Evolutionary conservation across 495 filamentous ascomycete species (phyloP), one percentile per base, ranked within the genome.

Genomic region (Aspergillus sclerotiicarbonarius): DNA sequence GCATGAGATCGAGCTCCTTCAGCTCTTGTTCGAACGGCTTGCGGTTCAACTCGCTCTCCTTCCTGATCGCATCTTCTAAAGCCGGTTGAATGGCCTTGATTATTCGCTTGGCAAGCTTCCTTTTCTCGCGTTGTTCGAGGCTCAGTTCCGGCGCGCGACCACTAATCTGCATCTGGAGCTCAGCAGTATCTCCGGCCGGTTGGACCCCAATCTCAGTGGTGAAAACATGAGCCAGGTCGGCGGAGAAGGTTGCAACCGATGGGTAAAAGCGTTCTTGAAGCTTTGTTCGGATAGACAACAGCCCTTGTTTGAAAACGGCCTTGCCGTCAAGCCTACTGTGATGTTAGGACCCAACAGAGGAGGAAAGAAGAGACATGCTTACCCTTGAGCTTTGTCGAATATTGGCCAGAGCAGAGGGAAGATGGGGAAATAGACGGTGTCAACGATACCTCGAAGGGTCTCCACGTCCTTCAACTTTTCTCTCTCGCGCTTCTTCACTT

Each of bases 391-490:
- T 70, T 87, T 91, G 49, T 96, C 88, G 52, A 96, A 75, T 21
- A 96, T 84, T 2, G 89, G 88, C 71, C 82, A 84, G 7, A 99
- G 80, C 37, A 96, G 75, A 57, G 85, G 85, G 63, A 86, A 80
- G 13, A 94, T 84, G 7, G 94, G 95, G 62, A 97, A 96, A 69
- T 96, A 98, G 57, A 96, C 85, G 21, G 77, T 87, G 67, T 97
- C 90, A 13, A 97, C 81, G 61, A 93, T 83, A 50, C 82, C 84
- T 54, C 82, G 84, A 62, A 96, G 81, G 56, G 89, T 74, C 66
- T 90, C 84, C 8, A 85, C 88, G 52, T 90, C 86, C 62, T 88
- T 83, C 21, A 95, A 75, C 73, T 92, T 94, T 59, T 80, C 75
- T 49, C 71, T 71, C 66, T 96, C 92, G 19, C 91, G 82, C 65